These are phyloP conservation scores for Cordyceps farinosa DNA, from an alignment of 2,329 filamentous ascomycete species.

Conservation along the genomic window DNA sequence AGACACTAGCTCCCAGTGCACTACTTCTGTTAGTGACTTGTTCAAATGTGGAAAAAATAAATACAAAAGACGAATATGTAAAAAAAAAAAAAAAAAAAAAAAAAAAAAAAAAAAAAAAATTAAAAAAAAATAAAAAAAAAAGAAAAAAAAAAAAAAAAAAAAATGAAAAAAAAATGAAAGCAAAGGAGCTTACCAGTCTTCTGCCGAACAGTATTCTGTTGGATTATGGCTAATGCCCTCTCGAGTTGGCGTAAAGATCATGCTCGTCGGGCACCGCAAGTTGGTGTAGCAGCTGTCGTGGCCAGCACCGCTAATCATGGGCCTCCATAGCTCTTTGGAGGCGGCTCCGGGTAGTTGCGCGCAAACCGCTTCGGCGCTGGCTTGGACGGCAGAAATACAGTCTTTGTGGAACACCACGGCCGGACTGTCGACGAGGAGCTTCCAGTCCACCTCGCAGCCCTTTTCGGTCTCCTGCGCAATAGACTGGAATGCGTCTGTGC, in stretches of 20 bases:
- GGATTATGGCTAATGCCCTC: conserved; percentile 38
- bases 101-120: not conserved
- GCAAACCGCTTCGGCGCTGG: conserved; percentile 53
- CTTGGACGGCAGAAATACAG: conserved; percentile 61
- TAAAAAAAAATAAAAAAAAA: too few relatives aligned
- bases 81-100: not conserved
- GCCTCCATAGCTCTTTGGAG: conserved; percentile 28
- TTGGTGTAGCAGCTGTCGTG: conserved; percentile 38
- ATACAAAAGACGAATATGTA: too few relatives aligned
- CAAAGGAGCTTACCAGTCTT: conserved; percentile 28
- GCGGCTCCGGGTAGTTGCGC: conserved; percentile 33
- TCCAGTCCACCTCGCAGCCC: conserved; percentile 55
- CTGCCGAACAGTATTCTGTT: conserved; percentile 33
- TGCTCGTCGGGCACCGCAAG: conserved; percentile 32
- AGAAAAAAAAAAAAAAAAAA: not conserved
- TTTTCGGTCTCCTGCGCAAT: conserved; percentile 59
- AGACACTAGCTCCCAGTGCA: conserved; percentile 27
- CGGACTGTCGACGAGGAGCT: conserved; percentile 53
- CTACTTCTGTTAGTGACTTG: conserved; percentile 9
- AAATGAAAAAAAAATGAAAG: not conserved
- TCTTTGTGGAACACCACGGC: conserved; percentile 62
- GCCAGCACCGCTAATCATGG: conserved; percentile 37
- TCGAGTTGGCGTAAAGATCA: conserved; percentile 38
- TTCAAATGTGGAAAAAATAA: not conserved
- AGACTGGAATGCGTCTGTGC: conserved; percentile 39